phyloP scores from a whole-genome alignment of 1,284 basidiomycete species.

The Rhodotorula sp. region DNA sequence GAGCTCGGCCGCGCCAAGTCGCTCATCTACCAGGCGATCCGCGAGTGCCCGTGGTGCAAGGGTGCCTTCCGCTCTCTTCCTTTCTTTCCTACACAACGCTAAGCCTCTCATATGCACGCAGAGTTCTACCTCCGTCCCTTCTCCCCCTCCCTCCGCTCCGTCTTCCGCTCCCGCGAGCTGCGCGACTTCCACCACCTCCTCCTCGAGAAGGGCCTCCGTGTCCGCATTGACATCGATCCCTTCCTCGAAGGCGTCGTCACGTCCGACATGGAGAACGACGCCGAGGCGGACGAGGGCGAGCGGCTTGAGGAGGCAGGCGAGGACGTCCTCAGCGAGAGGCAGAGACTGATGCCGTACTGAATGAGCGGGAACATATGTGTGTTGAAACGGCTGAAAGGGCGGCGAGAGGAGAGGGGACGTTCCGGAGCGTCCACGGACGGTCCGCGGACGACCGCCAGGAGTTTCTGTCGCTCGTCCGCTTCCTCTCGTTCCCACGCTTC shows the following conservation, averaged over 20 bases:
- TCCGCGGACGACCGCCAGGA: not conserved
- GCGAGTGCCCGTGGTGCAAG: constrained; percentile 78
- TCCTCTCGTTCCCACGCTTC: not conserved
- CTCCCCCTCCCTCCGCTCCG: constrained; percentile 63
- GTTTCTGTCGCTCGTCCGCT: no score
- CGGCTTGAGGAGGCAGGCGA: constrained; percentile 61
- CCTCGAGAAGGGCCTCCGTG: constrained; percentile 75
- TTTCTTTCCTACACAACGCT: not conserved
- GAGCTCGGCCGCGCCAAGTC: constrained; percentile 69
- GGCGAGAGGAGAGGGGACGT: not conserved
- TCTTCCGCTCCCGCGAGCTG: constrained; percentile 70
- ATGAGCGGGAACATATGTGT: not conserved
- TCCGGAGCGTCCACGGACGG: not conserved
- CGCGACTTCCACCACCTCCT: constrained; percentile 71
- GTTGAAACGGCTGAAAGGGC: no score
- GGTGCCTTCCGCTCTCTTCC: constrained; percentile 56
- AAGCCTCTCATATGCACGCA: constrained; percentile 49
- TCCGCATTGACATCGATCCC: constrained; percentile 68
- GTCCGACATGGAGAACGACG: constrained; percentile 47
- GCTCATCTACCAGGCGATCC: constrained; percentile 74
- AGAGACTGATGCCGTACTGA: constrained; percentile 66
- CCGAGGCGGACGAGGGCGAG: constrained; percentile 43
- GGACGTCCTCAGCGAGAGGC: constrained; percentile 61
- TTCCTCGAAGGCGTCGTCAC: constrained; percentile 51
- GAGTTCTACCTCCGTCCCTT: constrained; percentile 86